phyloP scores from a whole-genome alignment of 2,329 filamentous ascomycete species.

The Colletotrichum graminicola region DNA sequence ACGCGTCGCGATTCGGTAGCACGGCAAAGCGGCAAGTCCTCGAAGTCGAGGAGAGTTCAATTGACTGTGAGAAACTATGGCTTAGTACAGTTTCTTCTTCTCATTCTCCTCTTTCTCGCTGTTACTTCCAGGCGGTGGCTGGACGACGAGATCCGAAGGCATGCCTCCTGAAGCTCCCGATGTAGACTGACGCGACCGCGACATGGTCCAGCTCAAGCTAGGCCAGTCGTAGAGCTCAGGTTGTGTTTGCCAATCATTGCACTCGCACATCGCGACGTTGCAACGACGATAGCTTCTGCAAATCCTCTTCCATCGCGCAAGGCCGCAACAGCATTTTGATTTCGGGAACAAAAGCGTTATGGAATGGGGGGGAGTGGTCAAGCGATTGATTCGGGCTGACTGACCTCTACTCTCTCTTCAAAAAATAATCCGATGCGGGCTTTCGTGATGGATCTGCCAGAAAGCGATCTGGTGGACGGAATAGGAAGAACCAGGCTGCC shows the following conservation, averaged over 20 bases:
- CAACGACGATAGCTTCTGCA: slow-evolving; percentile 1
- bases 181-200: slow-evolving; percentile 1
- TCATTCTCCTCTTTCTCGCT: neutral
- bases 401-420: slow-evolving; percentile 36
- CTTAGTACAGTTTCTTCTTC: slow-evolving; percentile 23
- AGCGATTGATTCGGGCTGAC: slow-evolving; percentile 31
- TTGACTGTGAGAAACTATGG: slow-evolving; percentile 30
- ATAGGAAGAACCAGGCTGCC: slow-evolving; percentile 44
- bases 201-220: slow-evolving; percentile 29
- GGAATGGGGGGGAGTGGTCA: slow-evolving; percentile 1
- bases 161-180: slow-evolving; percentile 1
- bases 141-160: neutral
- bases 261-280: slow-evolving; percentile 11
- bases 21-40: slow-evolving; percentile 22
- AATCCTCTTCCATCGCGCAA: slow-evolving; percentile 14
- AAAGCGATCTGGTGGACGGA: slow-evolving; percentile 41
- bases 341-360: slow-evolving; percentile 15
- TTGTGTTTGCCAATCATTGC: neutral
- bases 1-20: slow-evolving; percentile 31
- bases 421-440: slow-evolving; percentile 34
- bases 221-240: slow-evolving; percentile 1
- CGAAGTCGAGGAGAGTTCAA: slow-evolving; percentile 24
- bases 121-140: neutral
- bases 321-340: slow-evolving; percentile 7
- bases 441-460: slow-evolving; percentile 42